Percentiles rank a stretch among this genome's conserved stretches.
phyloP scores from a whole-genome alignment of 2,329 filamentous ascomycete species.

The Fusarium subtropicale region DNA sequence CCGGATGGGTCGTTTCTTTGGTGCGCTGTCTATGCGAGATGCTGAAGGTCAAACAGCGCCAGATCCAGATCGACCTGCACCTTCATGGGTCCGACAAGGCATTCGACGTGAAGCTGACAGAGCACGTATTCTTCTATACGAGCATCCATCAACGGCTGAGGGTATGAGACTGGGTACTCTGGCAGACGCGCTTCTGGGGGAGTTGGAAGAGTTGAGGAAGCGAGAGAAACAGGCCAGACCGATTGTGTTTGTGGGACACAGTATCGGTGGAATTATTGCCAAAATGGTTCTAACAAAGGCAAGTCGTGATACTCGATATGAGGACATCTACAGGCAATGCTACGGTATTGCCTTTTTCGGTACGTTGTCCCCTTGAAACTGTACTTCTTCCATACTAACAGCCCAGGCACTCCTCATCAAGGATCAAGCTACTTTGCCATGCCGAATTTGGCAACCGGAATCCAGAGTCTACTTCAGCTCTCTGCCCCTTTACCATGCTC shows the following conservation, averaged over 20 bases:
- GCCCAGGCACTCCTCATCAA: conserved; percentile 67
- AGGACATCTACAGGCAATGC: conserved; percentile 64
- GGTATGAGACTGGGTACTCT: conserved; percentile 56
- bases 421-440: conserved; percentile 73
- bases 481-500: conserved; percentile 62
- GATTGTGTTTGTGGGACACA: conserved; percentile 70
- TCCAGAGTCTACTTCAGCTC: conserved; percentile 64
- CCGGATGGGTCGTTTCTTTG: conserved; percentile 61
- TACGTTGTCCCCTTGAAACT: conserved; percentile 47
- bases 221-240: conserved; percentile 58
- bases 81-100: conserved; percentile 66
- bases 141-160: conserved; percentile 58
- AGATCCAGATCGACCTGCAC: conserved; percentile 44
- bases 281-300: conserved; percentile 67
- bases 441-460: conserved; percentile 65
- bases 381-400: neutral
- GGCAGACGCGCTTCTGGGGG: conserved; percentile 60
- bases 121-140: conserved; percentile 64
- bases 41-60: conserved; percentile 44
- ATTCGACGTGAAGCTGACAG: conserved; percentile 60
- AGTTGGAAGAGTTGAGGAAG: conserved; percentile 54
- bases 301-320: conserved; percentile 52
- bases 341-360: conserved; percentile 72
- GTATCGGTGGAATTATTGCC: conserved; percentile 69
- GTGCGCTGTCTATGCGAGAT: conserved; percentile 55